Base-by-base conservation (phyloP, 148 eudicot genomes). In the Rhododendron ferrugineum region DNA sequence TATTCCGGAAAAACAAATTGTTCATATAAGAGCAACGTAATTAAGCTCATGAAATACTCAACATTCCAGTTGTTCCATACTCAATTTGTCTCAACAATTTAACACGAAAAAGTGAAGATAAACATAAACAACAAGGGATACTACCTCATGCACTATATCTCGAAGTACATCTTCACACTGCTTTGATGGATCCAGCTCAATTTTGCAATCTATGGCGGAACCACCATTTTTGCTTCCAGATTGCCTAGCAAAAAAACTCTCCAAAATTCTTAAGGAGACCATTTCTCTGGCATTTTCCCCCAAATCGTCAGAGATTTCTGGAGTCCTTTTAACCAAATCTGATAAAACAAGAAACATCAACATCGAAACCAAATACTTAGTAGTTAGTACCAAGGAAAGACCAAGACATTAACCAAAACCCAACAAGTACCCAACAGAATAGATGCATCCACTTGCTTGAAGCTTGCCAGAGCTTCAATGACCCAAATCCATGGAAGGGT, bases 391-490 rank as follows among this genome's bases (percentile, higher is more conserved):
- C 37, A 70, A 82, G 42, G 80, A 11, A 62, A 66, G 54, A 16
- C 22, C 76, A 34, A 26, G 62, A 32, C 11, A 37, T 22, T 18
- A 76, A 76, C 37, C n/a, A 26, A 5, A 40, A 28, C 15, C 75
- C 37, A 36, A 73, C 77, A 16, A 26, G n/a, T 87, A 94, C 96
- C 93, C 11, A 50, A 72, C 15, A 93, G 81, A 86, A 89, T 46
- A 80, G 93, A 80, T 76, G 85, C 47, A 89, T 91, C 94, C 73
- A 93, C 90, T 60, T 87, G 83, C 36, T 87, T 60, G 79, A 84
- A 87, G 80, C 89, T 87, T 83, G 98, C 95, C 82, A 96, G 87
- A 84, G 94, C 85, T 89, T 96, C 98, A 74, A 96, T 79, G 50
- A 89, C 90, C 98, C 94, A 96, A 81, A 85, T 84, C 95, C 96